phyloP scores from a whole-genome alignment of 1,284 basidiomycete species.

The Ustilago curta region DNA sequence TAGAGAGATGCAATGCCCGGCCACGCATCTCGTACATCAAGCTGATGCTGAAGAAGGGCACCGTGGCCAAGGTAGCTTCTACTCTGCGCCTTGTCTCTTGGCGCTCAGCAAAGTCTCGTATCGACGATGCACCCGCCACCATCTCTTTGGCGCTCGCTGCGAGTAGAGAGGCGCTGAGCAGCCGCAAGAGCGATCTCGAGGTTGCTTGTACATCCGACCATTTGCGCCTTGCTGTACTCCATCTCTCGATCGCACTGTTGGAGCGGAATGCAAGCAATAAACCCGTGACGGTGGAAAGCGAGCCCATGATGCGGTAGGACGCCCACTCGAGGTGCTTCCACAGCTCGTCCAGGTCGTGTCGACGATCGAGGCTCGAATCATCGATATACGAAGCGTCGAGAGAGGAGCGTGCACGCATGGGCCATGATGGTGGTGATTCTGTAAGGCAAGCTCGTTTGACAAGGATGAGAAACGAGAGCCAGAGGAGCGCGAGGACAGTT shows the following conservation, averaged over 20 bases:
- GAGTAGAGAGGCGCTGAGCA: slow-evolving; percentile 30
- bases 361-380: background rate
- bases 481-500: slow-evolving; percentile 29
- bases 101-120: slow-evolving; percentile 15
- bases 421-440: slow-evolving; percentile 5
- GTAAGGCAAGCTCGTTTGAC: slow-evolving; percentile 8
- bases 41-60: slow-evolving; percentile 47
- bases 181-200: slow-evolving; percentile 29
- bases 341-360: slow-evolving; percentile 7
- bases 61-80: slow-evolving; percentile 21
- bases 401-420: slow-evolving; percentile 9
- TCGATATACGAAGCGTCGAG: slow-evolving; percentile 14
- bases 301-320: slow-evolving; percentile 31
- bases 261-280: slow-evolving; percentile 46
- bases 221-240: slow-evolving; percentile 40
- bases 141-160: background rate
- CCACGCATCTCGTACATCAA: slow-evolving; percentile 51
- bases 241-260: slow-evolving; percentile 46
- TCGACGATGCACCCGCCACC: background rate
- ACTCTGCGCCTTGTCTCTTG: slow-evolving; percentile 7
- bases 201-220: slow-evolving; percentile 46
- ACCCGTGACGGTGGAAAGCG: slow-evolving; percentile 44
- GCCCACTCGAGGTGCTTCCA: slow-evolving; percentile 48
- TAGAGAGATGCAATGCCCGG: slow-evolving; percentile 11
- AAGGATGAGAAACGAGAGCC: slow-evolving; percentile 35